These are phyloP conservation scores for Lentinula novae-zelandiae DNA, from an alignment of 1,284 basidiomycete species.

Conservation along the genomic window DNA sequence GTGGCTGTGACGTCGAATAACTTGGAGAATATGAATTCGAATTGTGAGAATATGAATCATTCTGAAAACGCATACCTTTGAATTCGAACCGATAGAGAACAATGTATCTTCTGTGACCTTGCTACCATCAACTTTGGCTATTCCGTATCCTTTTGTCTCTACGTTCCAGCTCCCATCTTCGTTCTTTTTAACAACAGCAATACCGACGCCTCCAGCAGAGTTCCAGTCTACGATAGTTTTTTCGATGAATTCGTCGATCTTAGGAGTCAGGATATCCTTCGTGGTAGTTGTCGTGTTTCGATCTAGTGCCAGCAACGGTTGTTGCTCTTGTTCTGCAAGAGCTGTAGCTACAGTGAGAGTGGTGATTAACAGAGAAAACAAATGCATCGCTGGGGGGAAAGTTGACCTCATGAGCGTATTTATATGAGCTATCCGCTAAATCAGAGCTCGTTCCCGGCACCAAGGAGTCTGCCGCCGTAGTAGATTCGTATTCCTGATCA, in stretches of 20 bases:
- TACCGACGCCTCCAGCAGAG: slow-evolving; percentile 19
- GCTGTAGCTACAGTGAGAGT: slow-evolving; percentile 10
- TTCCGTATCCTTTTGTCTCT: slow-evolving; percentile 14
- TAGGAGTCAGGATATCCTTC: slow-evolving; percentile 13
- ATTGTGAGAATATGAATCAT: too few species aligned
- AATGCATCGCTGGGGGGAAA: not conserved
- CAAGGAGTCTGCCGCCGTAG: too few species aligned
- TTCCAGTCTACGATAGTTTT: slow-evolving; percentile 19
- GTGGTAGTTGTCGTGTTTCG: not conserved
- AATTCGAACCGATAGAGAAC: slow-evolving; percentile 15
- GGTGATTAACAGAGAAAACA: slow-evolving; percentile 15
- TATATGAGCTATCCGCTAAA: too few species aligned
- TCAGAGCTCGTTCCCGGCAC: too few species aligned
- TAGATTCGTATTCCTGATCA: too few species aligned
- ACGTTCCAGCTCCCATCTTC: slow-evolving; percentile 14
- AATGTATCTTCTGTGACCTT: slow-evolving; percentile 12
- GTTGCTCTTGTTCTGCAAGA: not conserved
- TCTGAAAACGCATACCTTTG: not conserved
- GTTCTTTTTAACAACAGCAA: slow-evolving; percentile 19
- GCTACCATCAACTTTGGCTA: slow-evolving; percentile 12
- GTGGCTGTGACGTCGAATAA: slow-evolving; percentile 21
- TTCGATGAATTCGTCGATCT: slow-evolving; percentile 18
- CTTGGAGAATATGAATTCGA: not conserved
- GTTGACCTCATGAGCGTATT: too few species aligned
- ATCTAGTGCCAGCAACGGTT: not conserved